Conservation (phyloP, 1,284 basidiomycete genomes). For the Porogramme epimiltina region DNA sequence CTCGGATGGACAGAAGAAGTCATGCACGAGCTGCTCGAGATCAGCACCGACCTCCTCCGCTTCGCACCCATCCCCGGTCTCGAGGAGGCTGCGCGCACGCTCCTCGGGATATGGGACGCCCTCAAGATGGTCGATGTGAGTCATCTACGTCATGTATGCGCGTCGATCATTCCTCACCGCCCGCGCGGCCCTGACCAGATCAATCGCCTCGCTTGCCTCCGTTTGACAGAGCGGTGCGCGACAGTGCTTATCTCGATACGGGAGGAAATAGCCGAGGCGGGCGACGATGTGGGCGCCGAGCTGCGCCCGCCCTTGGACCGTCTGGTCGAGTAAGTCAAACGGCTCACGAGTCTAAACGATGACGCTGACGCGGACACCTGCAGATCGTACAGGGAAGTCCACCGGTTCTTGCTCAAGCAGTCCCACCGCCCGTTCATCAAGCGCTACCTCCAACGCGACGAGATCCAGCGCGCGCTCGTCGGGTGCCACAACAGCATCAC, state of each 20-base stretch:
- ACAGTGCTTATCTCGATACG: conserved; percentile 48
- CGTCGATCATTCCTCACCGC: neutral
- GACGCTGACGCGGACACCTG: neutral
- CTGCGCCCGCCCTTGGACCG: conserved; percentile 42
- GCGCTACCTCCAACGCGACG: conserved; percentile 75
- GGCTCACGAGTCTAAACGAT: neutral
- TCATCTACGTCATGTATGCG: conserved; percentile 11
- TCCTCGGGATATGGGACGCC: conserved; percentile 65
- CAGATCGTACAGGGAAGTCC: conserved; percentile 40
- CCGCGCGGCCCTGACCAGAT: conserved; percentile 38
- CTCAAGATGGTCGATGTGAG: conserved; percentile 63
- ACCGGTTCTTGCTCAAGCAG: conserved; percentile 58
- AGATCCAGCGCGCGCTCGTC: conserved; percentile 58
- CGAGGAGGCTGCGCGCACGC: conserved; percentile 47
- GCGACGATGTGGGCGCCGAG: conserved; percentile 37
- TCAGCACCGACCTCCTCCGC: conserved; percentile 51
- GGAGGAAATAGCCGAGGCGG: conserved; percentile 45
- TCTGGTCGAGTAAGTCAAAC: conserved; percentile 50
- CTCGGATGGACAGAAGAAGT: conserved; percentile 46
- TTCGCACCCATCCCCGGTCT: conserved; percentile 61
- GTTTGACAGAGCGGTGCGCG: conserved; percentile 54
- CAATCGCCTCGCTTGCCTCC: conserved; percentile 53
- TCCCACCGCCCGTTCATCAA: conserved; percentile 73
- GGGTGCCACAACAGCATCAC: conserved; percentile 48
- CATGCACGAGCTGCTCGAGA: conserved; percentile 47